These are phyloP conservation scores for Penicillium paxilli DNA, from an alignment of 495 filamentous ascomycete species.

Conservation along the genomic window DNA sequence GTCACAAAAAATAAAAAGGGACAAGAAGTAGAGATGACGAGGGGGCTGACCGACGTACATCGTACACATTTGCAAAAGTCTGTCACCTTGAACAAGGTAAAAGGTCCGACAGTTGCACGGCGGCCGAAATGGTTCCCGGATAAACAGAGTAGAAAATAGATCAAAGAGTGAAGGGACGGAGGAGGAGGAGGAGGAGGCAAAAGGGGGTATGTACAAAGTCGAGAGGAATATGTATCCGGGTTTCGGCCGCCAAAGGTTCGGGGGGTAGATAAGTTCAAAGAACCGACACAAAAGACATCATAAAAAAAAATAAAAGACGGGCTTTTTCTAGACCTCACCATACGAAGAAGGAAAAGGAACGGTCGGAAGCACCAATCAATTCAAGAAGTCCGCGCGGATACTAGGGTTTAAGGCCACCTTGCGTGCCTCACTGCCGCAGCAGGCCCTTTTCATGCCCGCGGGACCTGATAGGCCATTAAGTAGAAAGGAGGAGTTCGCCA, in stretches of 20 bases:
- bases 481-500: conserved; percentile 41
- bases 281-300: neutral
- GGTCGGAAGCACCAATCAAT: conserved; percentile 21
- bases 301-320: conserved; percentile 4
- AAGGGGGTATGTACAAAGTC: conserved; percentile 15
- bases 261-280: too few species aligned
- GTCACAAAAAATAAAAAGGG: conserved; percentile 16
- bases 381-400: conserved; percentile 38
- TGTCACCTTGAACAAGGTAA: conserved; percentile 2
- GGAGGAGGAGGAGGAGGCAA: too few species aligned
- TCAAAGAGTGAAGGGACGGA: neutral
- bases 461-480: conserved; percentile 32
- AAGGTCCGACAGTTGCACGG: conserved; percentile 7
- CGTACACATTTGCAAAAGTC: conserved; percentile 31
- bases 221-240: conserved; percentile 9
- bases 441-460: conserved; percentile 48
- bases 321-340: conserved; percentile 27
- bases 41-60: conserved; percentile 32
- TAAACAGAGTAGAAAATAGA: neutral
- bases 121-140: conserved; percentile 17
- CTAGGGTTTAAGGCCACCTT: conserved; percentile 41
- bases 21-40: conserved; percentile 15
- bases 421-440: conserved; percentile 45
- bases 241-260: conserved; percentile 3
- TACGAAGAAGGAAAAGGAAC: conserved; percentile 23